Evolutionary conservation across 352 stramenopile species (phyloP), one percentile per base, ranked within the genome.

Genomic region (Phytopythium mirpurense): DNA sequence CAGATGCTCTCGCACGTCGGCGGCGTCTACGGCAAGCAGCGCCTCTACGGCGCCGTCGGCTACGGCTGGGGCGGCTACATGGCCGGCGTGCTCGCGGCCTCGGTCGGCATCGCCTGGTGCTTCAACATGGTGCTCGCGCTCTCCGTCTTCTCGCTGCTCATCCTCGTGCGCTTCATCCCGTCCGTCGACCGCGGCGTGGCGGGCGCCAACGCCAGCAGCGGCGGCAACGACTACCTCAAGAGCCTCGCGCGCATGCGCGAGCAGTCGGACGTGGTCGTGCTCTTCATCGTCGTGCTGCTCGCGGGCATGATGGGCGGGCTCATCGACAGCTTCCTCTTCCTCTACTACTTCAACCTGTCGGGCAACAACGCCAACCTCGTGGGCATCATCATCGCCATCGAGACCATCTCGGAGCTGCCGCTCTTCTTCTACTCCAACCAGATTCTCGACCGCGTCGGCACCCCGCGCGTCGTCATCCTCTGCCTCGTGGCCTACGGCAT

Each of bases 21-120:
- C 16, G 80, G 74, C 11, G 78, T 88, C 54, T 90, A 90, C 45
- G 80, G 80, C 57, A 90, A 90, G 57, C 80, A 90, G 49, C 69
- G 80, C 10, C 67, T 90, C 4, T 90, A 84, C 46, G 80, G 80
- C 18, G 80, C 80, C 2, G 62, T 88, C 24, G 80, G 80, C 24
- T 90, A 81, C 55, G 80, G 80, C 26, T 70, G 77, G 19, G 77
- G 77, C 21, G 80, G 74, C 36, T 88, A 87, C 68, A 59, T 83
- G 36, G 65, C 80, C 7, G 80, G 80, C 38, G 54, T 90, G 29
- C 70, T 88, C 57, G 71, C 77, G 9, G 72, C 67, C 1, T 67
- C 68, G 19, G 76, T 77, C 23, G 80, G 80, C 46, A 88, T 90
- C 51, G 70, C 70, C n/a, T 88, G 77, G 78, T 83, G 73, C 51